phyloP scores from a whole-genome alignment of 2,329 filamentous ascomycete genomes.

The Botrytis porri region DNA sequence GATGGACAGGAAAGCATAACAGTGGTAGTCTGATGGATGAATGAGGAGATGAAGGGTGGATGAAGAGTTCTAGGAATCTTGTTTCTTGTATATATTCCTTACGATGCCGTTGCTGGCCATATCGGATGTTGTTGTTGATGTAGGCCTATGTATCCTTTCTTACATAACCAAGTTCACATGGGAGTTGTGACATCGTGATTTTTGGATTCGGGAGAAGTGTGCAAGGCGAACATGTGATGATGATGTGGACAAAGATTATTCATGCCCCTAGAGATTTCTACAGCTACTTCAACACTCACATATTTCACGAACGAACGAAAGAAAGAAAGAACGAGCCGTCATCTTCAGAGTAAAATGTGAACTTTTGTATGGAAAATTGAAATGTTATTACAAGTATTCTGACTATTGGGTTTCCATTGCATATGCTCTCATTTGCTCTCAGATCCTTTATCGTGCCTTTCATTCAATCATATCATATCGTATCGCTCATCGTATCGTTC shows the following conservation, averaged over 20 bases:
- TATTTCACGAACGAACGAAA: background rate
- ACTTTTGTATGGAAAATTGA: no score
- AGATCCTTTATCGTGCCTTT: background rate
- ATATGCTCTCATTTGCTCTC: background rate
- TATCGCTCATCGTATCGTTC: no score
- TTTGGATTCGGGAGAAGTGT: background rate
- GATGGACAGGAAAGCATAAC: background rate
- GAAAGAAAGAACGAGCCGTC: background rate
- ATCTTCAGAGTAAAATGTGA: background rate
- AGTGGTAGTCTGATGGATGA: background rate
- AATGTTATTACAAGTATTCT: background rate
- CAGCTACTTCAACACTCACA: background rate
- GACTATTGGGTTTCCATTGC: background rate
- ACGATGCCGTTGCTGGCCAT: background rate
- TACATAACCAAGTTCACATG: background rate
- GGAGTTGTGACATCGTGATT: background rate
- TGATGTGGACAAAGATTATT: no score
- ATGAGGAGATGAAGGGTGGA: background rate
- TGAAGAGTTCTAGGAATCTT: background rate
- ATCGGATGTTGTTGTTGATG: background rate
- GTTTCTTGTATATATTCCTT: background rate
- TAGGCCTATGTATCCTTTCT: background rate
- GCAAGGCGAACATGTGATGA: background rate
- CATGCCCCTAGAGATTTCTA: background rate
- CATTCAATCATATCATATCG: no score